Evolutionary conservation across 2,329 filamentous ascomycete species (phyloP), one percentile per base, ranked within the genome.

Genomic region (Tympanopsis confertula): DNA sequence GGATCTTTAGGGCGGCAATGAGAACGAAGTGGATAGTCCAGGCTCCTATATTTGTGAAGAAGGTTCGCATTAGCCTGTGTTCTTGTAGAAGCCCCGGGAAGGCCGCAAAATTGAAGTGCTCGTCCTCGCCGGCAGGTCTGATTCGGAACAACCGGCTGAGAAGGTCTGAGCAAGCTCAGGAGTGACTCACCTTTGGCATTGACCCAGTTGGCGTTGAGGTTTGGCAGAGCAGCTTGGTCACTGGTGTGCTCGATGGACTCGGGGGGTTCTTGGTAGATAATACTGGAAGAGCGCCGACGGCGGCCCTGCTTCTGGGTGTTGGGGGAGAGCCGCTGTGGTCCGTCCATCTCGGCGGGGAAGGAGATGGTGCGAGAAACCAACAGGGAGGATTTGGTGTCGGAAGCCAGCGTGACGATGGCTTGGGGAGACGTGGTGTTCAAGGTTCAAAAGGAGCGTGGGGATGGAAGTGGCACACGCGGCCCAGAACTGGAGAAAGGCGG

Each of bases 181-280:
- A n/a, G n/a, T n/a, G n/a, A 58, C 74, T 64, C 66, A 96, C 91
- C 91, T 78, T 98, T 98, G 53, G 88, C 86, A 62, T 96, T 96
- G 48, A 95, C 93, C 91, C 91, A 98, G 65, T 95, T 86, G 49
- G 91, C 87, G 62, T 98, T 98, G 55, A 95, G 66, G 55, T 98
- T 98, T 38, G 91, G 91, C 50, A 95, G 70, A 26, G 86, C 85
- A 40, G 87, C 85, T 69, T 96, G 91, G 62, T 98, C 91, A 56
- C 84, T 95, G 62, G 94, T 86, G 65, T 95, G 91, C 69, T 98
- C 91, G 55, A 95, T 78, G 40, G 89, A 94, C 71, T 98, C 91
- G 43, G 82, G 80, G 39, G 91, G 91, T 62, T 98, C 91, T 56
- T 94, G 88, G 63, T 96, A 96, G 64, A 98, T 87, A 65, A 98